Conservation (phyloP, 2,329 filamentous ascomycete genomes). For the Amauroascus niger region DNA sequence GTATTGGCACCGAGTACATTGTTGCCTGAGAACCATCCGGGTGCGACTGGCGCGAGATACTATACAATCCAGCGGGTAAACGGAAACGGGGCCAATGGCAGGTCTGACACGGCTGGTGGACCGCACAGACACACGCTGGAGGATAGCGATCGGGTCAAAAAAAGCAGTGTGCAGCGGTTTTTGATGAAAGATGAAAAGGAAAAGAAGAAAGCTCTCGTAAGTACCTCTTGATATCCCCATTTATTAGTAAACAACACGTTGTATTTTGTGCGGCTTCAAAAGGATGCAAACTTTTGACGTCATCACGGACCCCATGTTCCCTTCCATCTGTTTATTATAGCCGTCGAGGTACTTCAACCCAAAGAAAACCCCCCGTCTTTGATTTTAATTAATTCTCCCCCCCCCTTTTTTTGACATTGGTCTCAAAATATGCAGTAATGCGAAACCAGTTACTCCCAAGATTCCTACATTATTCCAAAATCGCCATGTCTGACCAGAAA, state of each 20-base stretch:
- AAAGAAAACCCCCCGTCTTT: no score
- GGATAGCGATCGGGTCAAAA: constrained; percentile 70
- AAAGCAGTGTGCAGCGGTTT: constrained; percentile 63
- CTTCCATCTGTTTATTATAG: not conserved
- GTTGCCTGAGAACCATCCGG: constrained; percentile 39
- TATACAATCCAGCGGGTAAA: constrained; percentile 72
- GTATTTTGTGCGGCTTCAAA: not conserved
- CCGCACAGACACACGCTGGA: constrained; percentile 65
- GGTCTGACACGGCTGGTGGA: constrained; percentile 58
- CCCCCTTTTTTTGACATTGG: constrained; percentile 10
- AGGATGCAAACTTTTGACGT: constrained; percentile 3
- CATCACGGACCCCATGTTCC: not conserved
- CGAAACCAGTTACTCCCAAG: not conserved
- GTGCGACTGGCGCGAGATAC: constrained; percentile 46
- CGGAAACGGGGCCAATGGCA: constrained; percentile 63
- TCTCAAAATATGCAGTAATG: not conserved
- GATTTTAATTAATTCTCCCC: no score
- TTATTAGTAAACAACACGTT: not conserved
- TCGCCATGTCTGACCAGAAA: constrained; percentile 40
- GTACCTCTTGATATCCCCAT: constrained; percentile 22
- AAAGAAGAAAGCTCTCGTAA: constrained; percentile 50
- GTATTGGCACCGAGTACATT: constrained; percentile 35
- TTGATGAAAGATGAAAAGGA: constrained; percentile 57
- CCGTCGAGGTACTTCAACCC: no score
- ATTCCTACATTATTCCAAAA: constrained; percentile 21